Percentiles rank a stretch among this genome's conserved stretches.
phyloP scores from a whole-genome alignment of 495 filamentous ascomycete species.

The Aspergillus affinis region DNA sequence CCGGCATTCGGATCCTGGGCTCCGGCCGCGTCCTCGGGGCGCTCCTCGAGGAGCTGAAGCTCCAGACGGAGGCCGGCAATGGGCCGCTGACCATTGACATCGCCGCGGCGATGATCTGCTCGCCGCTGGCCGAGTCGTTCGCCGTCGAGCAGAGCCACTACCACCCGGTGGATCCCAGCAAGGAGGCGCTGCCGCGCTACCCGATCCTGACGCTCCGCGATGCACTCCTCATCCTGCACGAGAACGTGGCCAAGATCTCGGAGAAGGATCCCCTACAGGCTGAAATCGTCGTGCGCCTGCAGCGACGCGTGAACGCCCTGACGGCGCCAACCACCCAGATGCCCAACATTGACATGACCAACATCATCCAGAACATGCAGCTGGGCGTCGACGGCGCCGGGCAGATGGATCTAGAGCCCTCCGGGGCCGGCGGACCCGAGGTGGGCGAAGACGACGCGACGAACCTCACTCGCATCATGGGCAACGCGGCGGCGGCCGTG shows the following conservation, averaged over 20 bases:
- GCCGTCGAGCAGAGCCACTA: conserved; percentile 43
- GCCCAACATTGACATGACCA: conserved; percentile 40
- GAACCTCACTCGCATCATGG: conserved; percentile 50
- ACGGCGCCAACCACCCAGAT: conserved; percentile 41
- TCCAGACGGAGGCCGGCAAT: conserved; percentile 50
- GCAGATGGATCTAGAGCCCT: conserved; percentile 37
- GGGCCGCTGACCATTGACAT: conserved; percentile 72
- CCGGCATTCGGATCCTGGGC: conserved; percentile 68
- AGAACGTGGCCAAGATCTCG: conserved; percentile 60
- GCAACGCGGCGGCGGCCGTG: conserved; percentile 40
- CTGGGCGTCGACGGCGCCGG: conserved; percentile 35
- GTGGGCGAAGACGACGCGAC: conserved; percentile 32
- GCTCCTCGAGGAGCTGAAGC: conserved; percentile 70
- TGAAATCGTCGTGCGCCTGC: conserved; percentile 71
- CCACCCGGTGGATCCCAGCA: conserved; percentile 40
- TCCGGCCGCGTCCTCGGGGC: conserved; percentile 58
- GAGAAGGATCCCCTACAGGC: conserved; percentile 61
- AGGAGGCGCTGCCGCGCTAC: conserved; percentile 39
- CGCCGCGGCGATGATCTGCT: conserved; percentile 68
- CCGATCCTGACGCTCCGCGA: conserved; percentile 61
- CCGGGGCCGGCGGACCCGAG: conserved; percentile 16
- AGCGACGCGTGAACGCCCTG: conserved; percentile 69
- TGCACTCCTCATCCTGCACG: conserved; percentile 63
- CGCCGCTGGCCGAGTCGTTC: conserved; percentile 57
- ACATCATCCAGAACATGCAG: conserved; percentile 44